These are phyloP conservation scores for Rhinocladiella mackenziei DNA, from an alignment of 2,329 filamentous ascomycete species.

Conservation along the genomic window DNA sequence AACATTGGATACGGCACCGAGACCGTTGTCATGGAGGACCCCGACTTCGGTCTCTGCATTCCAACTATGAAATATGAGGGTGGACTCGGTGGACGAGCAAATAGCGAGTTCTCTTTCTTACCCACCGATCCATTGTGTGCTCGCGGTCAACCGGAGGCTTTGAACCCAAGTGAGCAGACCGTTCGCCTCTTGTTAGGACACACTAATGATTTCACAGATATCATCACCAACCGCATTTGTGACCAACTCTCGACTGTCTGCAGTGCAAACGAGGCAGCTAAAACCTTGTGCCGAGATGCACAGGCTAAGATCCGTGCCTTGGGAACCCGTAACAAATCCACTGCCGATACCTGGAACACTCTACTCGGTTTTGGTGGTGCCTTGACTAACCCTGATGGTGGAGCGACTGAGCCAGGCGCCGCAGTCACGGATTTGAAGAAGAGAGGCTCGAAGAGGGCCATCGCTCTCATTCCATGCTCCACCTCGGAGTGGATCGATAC, in stretches of 20 bases:
- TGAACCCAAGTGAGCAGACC: slow-evolving; percentile 53
- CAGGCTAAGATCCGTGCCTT: slow-evolving; percentile 50
- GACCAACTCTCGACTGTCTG: slow-evolving; percentile 67
- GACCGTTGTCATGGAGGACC: slow-evolving; percentile 25
- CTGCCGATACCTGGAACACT: slow-evolving; percentile 42
- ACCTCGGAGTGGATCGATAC: slow-evolving; percentile 19
- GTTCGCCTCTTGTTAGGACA: neutral
- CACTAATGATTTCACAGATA: slow-evolving; percentile 40
- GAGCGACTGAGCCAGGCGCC: slow-evolving; percentile 7
- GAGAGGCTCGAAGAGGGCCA: slow-evolving; percentile 2
- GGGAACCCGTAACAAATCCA: slow-evolving; percentile 39
- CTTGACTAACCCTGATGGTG: slow-evolving; percentile 22
- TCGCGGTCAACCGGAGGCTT: slow-evolving; percentile 59
- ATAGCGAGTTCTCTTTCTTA: slow-evolving; percentile 64
- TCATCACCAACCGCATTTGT: slow-evolving; percentile 69
- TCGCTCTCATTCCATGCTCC: slow-evolving; percentile 13
- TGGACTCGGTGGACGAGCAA: slow-evolving; percentile 50
- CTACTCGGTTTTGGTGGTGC: slow-evolving; percentile 36
- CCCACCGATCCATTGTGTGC: slow-evolving; percentile 59
- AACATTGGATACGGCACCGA: slow-evolving; percentile 16
- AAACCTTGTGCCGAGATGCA: slow-evolving; percentile 51
- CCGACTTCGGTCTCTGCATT: slow-evolving; percentile 49
- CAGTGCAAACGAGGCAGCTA: slow-evolving; percentile 57
- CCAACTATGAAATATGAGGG: slow-evolving; percentile 57
- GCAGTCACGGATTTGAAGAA: slow-evolving; percentile 17